Base-by-base conservation (phyloP, 2,329 filamentous ascomycete genomes). In the Saccharata proteae region DNA sequence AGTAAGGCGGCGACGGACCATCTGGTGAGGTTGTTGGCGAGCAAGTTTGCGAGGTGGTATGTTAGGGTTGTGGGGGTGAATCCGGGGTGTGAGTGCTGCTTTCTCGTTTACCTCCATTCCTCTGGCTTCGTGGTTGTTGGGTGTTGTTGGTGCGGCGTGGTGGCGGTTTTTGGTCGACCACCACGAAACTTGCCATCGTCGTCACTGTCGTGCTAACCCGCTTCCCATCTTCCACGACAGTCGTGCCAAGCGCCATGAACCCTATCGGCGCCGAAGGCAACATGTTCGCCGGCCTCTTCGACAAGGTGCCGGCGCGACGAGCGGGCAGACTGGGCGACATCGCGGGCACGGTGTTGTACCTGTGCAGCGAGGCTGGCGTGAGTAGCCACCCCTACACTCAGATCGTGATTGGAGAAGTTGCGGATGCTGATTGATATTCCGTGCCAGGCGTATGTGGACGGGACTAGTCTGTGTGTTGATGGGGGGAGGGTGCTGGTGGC, bases 1-100 rank as follows among this genome's bases (percentile, higher is more conserved):
- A 68, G 61, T 38, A 69, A 69, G 39, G 65, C 65, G 1, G 65
- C 62, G 0, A 67, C 64, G 1, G 65, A 69, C 43, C 65, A 69
- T 49, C 41, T 68, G 10, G 64, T 68, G 2, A 52, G 43, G 29
- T 43, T 69, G 32, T 38, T 70, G 34, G 65, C 65, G 5, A 53
- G 55, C 5, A 69, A 69, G 40, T 68, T 64, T 36, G 47, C 46
- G 14, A 47, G 51, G 30, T 60, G 54, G 40, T 62, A 62, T 46
- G 54, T 62, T 9, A 42, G 59, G 24, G 58, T 62, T n/a, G 47
- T 50, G 26, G 56, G 55, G 3, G 59, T 63, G 19, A 63, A 63
- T 43, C 59, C 59, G 26, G 59, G 59, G 1, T 63, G 57, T 59
- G 37, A 47, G 54, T 52, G 3, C 26, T 30, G 4, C 16, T 20